Evolutionary conservation across 202 grass and related monocot species (phyloP).

Genomic region (Sporobolus alterniflorus): DNA sequence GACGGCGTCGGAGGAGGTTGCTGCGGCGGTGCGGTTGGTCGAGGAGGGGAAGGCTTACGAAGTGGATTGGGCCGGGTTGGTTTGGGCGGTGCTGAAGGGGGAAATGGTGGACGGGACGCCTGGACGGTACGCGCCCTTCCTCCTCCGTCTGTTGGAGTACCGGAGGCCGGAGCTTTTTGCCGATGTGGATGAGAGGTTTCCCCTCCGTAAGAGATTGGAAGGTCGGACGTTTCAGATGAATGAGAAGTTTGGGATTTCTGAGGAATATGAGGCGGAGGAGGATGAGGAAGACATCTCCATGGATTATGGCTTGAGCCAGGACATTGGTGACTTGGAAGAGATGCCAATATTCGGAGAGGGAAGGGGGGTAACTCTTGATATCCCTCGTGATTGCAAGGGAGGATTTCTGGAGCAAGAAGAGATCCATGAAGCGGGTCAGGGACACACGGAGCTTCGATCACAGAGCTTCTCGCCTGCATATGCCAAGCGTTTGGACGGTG

Average conservation of each 20-base stretch:
- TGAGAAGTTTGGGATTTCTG: background rate
- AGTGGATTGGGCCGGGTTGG: conserved; percentile 41
- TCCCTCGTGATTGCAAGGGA: background rate
- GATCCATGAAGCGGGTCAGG: background rate
- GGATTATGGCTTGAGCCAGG: background rate
- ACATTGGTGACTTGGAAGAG: conserved; percentile 18
- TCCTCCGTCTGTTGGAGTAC: conserved; percentile 33
- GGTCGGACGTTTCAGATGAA: background rate
- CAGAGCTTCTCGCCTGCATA: background rate
- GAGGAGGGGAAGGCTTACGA: conserved; percentile 30
- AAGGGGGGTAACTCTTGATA: background rate
- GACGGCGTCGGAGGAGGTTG: conserved; percentile 10
- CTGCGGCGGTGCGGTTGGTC: conserved; percentile 37
- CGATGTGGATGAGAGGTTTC: background rate
- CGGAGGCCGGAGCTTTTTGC: conserved; percentile 37
- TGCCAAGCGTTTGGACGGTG: background rate
- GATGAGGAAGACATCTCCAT: background rate
- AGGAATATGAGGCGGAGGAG: background rate
- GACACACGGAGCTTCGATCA: background rate
- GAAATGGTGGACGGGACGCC: conserved; percentile 13
- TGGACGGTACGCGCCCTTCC: conserved; percentile 7
- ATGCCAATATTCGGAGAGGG: conserved; percentile 25
- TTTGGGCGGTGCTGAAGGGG: conserved; percentile 35
- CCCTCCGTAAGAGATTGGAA: background rate
- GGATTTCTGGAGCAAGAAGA: background rate